Base-by-base conservation (phyloP, 108 stramenopile genomes). In the Conticribra weissflogii region DNA sequence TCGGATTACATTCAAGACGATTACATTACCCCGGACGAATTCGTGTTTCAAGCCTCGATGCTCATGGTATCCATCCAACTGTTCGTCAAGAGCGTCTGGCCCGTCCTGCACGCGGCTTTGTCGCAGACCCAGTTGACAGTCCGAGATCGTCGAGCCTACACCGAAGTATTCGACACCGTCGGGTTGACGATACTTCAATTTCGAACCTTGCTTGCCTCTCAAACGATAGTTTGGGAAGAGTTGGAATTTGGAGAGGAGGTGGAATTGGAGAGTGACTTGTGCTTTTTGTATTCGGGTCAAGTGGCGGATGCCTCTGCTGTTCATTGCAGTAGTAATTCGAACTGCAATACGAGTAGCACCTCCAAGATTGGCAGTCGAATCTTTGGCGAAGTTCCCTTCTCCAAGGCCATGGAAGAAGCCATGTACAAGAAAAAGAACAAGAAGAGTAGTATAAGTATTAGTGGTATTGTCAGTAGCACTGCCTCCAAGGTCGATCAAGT, bases 161-260 rank as follows among this genome's bases (percentile, higher is more conserved):
- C 56, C 12, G 30, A 62, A 24, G 44, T 81, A 36, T 76, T 76
- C 29, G 33, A 63, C 15, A 29, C 23, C 4, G 61, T 81, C 16
- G 80, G 74, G 23, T 41, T 81, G 55, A 51, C 75, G 1, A 44
- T 71, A 15, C 71, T 81, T 36, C 80, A 81, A 55, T 81, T 76
- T 64, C 70, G 71, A 50, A 66, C 74, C 0, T 63, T 79, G 60
- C 50, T 81, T 1, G 22, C 74, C 18, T 76, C 80, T 0, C 53
- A 49, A 25, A 58, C 74, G 7, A 33, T 76, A 18, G 74, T 71
- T 19, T 80, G 79, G 79, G 55, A 71, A 19, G 60, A 75, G 36
- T 41, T 57, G 17, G 68, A 51, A 19, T 45, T 49, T 0, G 19
- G 69, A 3, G 63, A 70, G 21, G 45, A 69, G 15, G 46, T 80